Percentiles rank a stretch among this genome's conserved stretches.
phyloP scores from a whole-genome alignment of 768 basidiomycete genomes.

The Tricholoma flavovirens region DNA sequence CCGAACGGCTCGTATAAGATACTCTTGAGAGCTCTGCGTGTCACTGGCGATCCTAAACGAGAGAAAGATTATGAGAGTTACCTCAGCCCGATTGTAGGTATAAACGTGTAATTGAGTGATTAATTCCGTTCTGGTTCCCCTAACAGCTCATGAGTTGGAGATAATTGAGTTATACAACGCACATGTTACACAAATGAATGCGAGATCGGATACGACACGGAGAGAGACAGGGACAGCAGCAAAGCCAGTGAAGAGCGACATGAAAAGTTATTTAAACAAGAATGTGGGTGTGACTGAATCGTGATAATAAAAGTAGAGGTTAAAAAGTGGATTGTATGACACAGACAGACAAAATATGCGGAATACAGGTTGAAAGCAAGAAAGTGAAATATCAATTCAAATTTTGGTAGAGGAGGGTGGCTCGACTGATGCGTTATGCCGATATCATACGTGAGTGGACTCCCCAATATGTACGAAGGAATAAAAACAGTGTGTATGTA shows the following conservation, averaged over 20 bases:
- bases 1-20: conserved; percentile 37
- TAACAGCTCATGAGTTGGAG: conserved; percentile 33
- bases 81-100: conserved; percentile 35
- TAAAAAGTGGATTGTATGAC: conserved; percentile 1
- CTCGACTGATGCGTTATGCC: background rate
- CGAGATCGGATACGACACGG: conserved; percentile 20
- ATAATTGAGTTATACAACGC: conserved; percentile 29
- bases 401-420: conserved; percentile 1
- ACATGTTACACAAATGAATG: conserved; percentile 26
- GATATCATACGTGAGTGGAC: conserved; percentile 2
- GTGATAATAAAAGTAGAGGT: background rate
- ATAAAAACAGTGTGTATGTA: conserved; percentile 5
- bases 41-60: conserved; percentile 37
- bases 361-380: conserved; percentile 11
- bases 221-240: conserved; percentile 6
- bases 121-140: background rate
- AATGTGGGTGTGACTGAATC: background rate
- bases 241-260: conserved; percentile 7
- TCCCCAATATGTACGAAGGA: conserved; percentile 7
- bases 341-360: background rate
- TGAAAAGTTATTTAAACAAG: conserved; percentile 5
- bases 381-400: conserved; percentile 11
- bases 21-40: conserved; percentile 34
- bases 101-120: conserved; percentile 5
- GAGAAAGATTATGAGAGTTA: conserved; percentile 41